phyloP scores from a whole-genome alignment of 2,329 filamentous ascomycete genomes.

The Geoglossum cookeanum region DNA sequence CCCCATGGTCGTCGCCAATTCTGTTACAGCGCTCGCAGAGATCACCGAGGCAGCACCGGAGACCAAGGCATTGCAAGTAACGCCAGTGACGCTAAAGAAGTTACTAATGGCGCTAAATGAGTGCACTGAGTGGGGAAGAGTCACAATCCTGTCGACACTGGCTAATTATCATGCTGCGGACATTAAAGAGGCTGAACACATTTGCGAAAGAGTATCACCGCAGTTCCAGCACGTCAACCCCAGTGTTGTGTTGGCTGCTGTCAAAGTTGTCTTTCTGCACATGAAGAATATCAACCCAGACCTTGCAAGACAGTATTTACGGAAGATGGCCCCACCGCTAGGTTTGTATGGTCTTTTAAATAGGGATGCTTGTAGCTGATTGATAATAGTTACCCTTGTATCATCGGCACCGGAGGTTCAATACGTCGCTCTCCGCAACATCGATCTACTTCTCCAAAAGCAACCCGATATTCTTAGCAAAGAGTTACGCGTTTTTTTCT shows the following conservation, averaged over 20 bases:
- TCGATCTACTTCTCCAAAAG: conserved; percentile 85
- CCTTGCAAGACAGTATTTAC: conserved; percentile 66
- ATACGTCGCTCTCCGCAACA: conserved; percentile 90
- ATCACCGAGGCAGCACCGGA: conserved; percentile 83
- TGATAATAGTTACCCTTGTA: conserved; percentile 63
- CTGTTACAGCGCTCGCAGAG: conserved; percentile 80
- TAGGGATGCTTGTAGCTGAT: background rate
- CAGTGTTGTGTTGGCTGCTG: conserved; percentile 88
- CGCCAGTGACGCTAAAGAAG: conserved; percentile 72
- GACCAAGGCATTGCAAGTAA: conserved; percentile 70
- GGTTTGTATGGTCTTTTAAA: conserved; percentile 32
- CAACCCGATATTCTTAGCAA: conserved; percentile 95
- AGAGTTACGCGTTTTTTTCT: conserved; percentile 95
- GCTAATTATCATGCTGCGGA: conserved; percentile 78
- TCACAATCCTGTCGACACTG: conserved; percentile 78
- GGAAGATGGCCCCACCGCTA: conserved; percentile 95
- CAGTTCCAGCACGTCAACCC: conserved; percentile 98
- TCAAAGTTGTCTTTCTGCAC: conserved; percentile 94
- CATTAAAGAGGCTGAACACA: conserved; percentile 90
- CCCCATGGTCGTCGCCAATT: conserved; percentile 97
- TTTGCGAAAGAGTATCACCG: conserved; percentile 86
- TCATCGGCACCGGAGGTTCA: conserved; percentile 94
- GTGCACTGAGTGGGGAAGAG: conserved; percentile 94
- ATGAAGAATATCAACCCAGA: conserved; percentile 73
- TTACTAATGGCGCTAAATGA: conserved; percentile 92